A percentile compares a stretch with the other conserved stretches of the same genome.
Evolutionary conservation across 2,329 filamentous ascomycete species (phyloP).

Genomic region (Teratosphaeria destructans): DNA sequence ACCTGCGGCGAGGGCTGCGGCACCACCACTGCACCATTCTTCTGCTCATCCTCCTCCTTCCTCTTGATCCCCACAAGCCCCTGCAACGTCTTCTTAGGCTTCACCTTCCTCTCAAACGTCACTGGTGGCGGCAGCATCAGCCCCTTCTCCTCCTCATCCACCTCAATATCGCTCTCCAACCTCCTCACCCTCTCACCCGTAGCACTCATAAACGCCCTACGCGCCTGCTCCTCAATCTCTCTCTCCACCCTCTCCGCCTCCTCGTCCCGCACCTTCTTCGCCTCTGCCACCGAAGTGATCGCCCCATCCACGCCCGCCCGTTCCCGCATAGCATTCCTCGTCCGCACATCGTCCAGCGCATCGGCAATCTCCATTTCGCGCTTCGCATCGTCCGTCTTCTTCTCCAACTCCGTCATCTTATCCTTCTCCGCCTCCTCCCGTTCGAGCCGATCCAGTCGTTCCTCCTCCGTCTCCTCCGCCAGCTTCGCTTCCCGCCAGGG

Average conservation of each 20-base stretch:
- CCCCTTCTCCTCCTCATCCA: conserved; percentile 21
- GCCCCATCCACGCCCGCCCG: conserved; percentile 49
- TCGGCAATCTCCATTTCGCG: conserved; percentile 95
- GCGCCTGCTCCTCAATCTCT: conserved; percentile 76
- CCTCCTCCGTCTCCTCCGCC: conserved; percentile 72
- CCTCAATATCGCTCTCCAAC: conserved; percentile 42
- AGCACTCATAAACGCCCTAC: conserved; percentile 61
- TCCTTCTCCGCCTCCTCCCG: conserved; percentile 70
- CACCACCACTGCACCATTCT: not conserved
- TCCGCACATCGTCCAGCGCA: conserved; percentile 87
- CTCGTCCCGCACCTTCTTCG: conserved; percentile 46
- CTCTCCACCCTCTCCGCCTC: conserved; percentile 58
- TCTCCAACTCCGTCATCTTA: conserved; percentile 90
- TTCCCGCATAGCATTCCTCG: conserved; percentile 79
- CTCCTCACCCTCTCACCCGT: conserved; percentile 45
- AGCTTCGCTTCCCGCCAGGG: conserved; percentile 66
- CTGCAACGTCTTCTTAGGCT: conserved; percentile 75
- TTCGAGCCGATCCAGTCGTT: conserved; percentile 75
- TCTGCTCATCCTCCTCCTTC: conserved; percentile 35
- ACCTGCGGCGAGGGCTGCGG: not conserved
- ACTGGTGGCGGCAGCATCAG: conserved; percentile 35
- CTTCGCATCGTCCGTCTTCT: conserved; percentile 86
- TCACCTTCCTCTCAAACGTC: conserved; percentile 64
- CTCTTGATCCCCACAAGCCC: conserved; percentile 79
- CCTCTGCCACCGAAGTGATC: conserved; percentile 46